Conservation (phyloP, 1,284 basidiomycete species). For the Cutaneotrichosporon cyanovorans region DNA sequence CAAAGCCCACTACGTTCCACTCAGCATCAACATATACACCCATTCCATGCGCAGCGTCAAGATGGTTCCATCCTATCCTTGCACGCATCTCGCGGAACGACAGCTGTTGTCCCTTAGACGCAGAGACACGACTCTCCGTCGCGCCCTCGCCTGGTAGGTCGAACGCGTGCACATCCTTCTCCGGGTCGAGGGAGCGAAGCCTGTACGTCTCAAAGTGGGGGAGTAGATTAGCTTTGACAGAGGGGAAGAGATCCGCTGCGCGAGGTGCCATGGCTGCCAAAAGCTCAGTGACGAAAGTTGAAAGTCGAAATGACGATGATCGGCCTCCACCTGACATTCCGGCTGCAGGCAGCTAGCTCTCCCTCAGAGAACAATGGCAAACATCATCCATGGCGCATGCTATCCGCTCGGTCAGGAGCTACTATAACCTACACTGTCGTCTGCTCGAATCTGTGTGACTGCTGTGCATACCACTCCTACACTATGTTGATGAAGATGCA, state of each 20-base stretch:
- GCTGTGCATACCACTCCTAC: no score
- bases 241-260: constrained; percentile 23
- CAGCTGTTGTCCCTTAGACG: constrained; percentile 23
- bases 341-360: no score
- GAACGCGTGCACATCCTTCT: constrained; percentile 19
- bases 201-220: constrained; percentile 43
- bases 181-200: constrained; percentile 31
- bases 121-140: constrained; percentile 33
- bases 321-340: no score
- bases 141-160: constrained; percentile 30
- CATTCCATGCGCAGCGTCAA: constrained; percentile 51
- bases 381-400: no score
- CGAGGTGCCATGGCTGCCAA: constrained; percentile 5
- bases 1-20: constrained; percentile 58
- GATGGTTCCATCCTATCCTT: constrained; percentile 77
- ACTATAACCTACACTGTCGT: no score
- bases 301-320: no score
- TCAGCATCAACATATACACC: constrained; percentile 63
- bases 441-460: no score
- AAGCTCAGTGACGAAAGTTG: not conserved
- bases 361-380: no score
- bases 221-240: constrained; percentile 24
- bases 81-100: constrained; percentile 61
- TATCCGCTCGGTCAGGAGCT: no score
- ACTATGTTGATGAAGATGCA: no score